These are phyloP conservation scores for Scedosporium dehoogii DNA, from an alignment of 2,329 filamentous ascomycete genomes.

Conservation along the genomic window DNA sequence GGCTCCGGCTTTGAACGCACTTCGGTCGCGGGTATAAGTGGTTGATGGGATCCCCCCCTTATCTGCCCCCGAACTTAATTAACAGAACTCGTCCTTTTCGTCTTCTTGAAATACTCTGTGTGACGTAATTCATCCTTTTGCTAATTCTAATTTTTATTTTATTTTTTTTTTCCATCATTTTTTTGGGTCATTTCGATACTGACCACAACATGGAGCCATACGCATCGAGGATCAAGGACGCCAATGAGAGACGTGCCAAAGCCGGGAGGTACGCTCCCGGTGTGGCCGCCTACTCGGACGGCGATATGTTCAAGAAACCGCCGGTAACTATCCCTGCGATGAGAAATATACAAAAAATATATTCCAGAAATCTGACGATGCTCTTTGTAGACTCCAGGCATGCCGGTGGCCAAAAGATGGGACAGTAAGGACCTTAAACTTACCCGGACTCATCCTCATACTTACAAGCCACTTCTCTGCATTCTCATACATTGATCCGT, in stretches of 20 bases:
- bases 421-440: conserved; percentile 53
- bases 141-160: no score
- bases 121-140: no score
- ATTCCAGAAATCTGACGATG: no score
- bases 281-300: conserved; percentile 66
- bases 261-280: conserved; percentile 64
- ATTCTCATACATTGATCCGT: not conserved
- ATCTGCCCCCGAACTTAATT: no score
- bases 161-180: not conserved
- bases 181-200: not conserved
- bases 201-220: conserved; percentile 7
- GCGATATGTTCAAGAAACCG: conserved; percentile 56
- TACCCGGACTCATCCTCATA: not conserved
- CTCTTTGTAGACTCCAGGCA: conserved; percentile 30
- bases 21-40: no score
- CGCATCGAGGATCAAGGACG: conserved; percentile 39
- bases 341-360: no score
- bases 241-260: conserved; percentile 58
- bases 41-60: no score
- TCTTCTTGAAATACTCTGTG: not conserved
- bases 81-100: not conserved
- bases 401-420: conserved; percentile 74
- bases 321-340: conserved; percentile 15
- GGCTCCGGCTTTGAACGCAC: no score
- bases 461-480: not conserved